These are phyloP conservation scores for Davidsoniella australis DNA, from an alignment of 2,329 filamentous ascomycete species.

Conservation along the genomic window DNA sequence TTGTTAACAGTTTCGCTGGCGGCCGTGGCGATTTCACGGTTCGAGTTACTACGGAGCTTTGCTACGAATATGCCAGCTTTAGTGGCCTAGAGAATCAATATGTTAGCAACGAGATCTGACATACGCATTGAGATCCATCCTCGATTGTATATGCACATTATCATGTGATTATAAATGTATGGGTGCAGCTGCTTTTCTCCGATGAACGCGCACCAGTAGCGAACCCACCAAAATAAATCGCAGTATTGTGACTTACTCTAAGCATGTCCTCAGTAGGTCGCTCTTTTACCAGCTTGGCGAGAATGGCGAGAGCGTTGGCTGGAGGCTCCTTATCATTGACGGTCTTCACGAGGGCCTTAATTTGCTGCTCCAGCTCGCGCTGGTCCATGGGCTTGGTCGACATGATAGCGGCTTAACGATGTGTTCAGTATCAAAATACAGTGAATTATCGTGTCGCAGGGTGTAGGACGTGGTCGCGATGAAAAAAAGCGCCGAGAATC, in stretches of 20 bases:
- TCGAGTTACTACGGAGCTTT: conserved; percentile 57
- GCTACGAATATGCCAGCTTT: conserved; percentile 81
- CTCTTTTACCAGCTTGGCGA: conserved; percentile 65
- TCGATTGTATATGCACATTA: not conserved
- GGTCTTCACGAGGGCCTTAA: conserved; percentile 68
- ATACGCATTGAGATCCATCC: not conserved
- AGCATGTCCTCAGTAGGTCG: conserved; percentile 82
- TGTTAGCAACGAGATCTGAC: not conserved
- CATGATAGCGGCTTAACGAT: not conserved
- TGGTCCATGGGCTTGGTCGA: conserved; percentile 44
- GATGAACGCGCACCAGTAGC: no score
- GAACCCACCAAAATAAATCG: no score
- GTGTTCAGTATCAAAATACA: no score
- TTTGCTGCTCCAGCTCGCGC: conserved; percentile 61
- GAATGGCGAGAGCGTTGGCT: conserved; percentile 51
- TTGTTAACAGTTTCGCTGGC: conserved; percentile 73
- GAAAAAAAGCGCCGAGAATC: no score
- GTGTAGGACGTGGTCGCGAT: no score
- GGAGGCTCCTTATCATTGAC: conserved; percentile 57
- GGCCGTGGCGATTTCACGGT: conserved; percentile 63
- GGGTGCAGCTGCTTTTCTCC: no score
- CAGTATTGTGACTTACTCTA: conserved; percentile 36
- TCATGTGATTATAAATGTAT: no score
- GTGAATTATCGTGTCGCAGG: no score
- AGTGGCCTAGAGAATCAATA: conserved; percentile 41